A percentile compares a stretch with the other conserved stretches of the same genome.
phyloP scores from a whole-genome alignment of 768 basidiomycete species.

The Wakefieldia striispora region DNA sequence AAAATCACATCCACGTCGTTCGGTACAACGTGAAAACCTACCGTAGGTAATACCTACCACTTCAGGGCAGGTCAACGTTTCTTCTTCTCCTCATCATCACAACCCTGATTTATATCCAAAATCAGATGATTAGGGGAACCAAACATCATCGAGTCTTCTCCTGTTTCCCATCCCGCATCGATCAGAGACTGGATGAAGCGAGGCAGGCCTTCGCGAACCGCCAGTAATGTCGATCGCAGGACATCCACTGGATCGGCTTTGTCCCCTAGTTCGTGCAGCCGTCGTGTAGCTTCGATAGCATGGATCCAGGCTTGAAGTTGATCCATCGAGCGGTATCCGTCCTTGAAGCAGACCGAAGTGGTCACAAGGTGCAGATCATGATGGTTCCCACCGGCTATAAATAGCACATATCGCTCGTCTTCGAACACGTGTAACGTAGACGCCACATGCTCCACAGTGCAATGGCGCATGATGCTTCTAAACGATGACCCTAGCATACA shows the following conservation, averaged over 20 bases:
- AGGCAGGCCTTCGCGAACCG: conserved; percentile 12
- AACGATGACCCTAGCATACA: conserved; percentile 53
- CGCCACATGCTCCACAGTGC: conserved; percentile 14
- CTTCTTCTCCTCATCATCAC: conserved; percentile 16
- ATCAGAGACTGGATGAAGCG: conserved; percentile 17
- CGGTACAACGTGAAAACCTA: background rate
- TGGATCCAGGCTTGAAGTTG: conserved; percentile 56
- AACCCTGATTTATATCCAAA: conserved; percentile 8
- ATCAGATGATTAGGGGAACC: conserved; percentile 26
- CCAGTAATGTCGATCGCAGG: conserved; percentile 11
- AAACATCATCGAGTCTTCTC: conserved; percentile 31
- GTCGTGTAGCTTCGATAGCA: conserved; percentile 18
- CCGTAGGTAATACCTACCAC: background rate
- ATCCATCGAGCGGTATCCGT: conserved; percentile 45
- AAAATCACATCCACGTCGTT: background rate
- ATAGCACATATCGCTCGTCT: conserved; percentile 51
- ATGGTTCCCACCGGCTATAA: conserved; percentile 33
- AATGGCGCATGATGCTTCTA: conserved; percentile 17
- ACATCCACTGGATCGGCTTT: conserved; percentile 3
- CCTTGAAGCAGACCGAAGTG: conserved; percentile 51
- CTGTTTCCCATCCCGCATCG: conserved; percentile 39
- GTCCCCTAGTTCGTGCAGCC: background rate
- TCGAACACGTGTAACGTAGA: conserved; percentile 40
- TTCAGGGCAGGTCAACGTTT: conserved; percentile 10
- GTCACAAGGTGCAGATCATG: background rate